Conservation (phyloP, 371 early-diverging fungal genomes). For the Apophysomyces trapeziformis region DNA sequence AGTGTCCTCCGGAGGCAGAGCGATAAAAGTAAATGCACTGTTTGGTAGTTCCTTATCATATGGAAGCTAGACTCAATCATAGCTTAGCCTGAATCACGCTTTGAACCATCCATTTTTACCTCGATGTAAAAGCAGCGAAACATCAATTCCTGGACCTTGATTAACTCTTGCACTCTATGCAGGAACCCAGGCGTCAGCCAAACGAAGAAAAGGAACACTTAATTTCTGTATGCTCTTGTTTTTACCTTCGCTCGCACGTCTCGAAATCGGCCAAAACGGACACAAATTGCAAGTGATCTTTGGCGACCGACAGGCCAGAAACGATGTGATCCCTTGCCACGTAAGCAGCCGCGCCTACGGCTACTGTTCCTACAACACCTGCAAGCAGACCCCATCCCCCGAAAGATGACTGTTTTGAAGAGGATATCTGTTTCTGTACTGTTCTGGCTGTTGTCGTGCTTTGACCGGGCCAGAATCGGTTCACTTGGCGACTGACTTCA, state of each 20-base stretch:
- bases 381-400: conserved; percentile 54
- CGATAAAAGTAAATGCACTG: conserved; percentile 52
- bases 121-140: conserved; percentile 63
- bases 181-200: background rate
- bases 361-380: conserved; percentile 56
- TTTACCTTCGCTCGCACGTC: conserved; percentile 40
- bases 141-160: conserved; percentile 43
- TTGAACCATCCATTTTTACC: conserved; percentile 22
- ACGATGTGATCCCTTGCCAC: conserved; percentile 43
- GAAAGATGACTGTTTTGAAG: conserved; percentile 10
- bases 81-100: background rate
- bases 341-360: conserved; percentile 55
- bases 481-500: conserved; percentile 19
- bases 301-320: conserved; percentile 40
- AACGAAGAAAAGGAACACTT: background rate
- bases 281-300: conserved; percentile 62
- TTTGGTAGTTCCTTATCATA: conserved; percentile 26
- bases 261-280: conserved; percentile 41
- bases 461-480: conserved; percentile 9
- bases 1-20: conserved; percentile 46
- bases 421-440: background rate
- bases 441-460: background rate
- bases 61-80: conserved; percentile 18
- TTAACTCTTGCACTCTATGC: conserved; percentile 41
- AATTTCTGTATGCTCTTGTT: background rate